These are phyloP conservation scores for Kwoniella sp. DNA, from an alignment of 768 basidiomycete species.

Conservation along the genomic window DNA sequence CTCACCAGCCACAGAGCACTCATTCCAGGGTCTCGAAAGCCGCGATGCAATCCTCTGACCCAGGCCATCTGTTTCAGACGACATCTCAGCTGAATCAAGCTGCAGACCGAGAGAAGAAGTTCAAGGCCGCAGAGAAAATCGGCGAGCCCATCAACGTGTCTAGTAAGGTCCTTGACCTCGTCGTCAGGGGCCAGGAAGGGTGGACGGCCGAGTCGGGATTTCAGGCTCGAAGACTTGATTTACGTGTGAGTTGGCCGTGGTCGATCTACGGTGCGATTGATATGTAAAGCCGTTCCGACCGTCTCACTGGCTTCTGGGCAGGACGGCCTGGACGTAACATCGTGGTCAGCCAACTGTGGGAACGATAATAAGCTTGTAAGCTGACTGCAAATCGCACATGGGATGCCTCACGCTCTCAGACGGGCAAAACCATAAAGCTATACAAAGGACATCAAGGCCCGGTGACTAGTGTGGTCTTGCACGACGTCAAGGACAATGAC, in stretches of 20 bases:
- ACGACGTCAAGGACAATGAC: constrained; percentile 13
- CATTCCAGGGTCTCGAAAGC: too few relatives aligned
- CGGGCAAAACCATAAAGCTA: constrained; percentile 73
- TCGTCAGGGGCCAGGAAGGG: constrained; percentile 67
- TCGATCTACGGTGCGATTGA: neutral
- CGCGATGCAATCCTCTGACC: constrained; percentile 60
- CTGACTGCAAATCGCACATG: neutral
- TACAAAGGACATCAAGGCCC: constrained; percentile 87
- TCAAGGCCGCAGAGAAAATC: constrained; percentile 68
- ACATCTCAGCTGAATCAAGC: constrained; percentile 71
- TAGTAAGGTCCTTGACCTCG: constrained; percentile 73
- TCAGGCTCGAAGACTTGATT: constrained; percentile 70
- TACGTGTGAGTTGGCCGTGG: constrained; percentile 68
- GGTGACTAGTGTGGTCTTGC: constrained; percentile 78
- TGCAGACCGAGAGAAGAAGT: constrained; percentile 65
- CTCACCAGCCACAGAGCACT: too few relatives aligned
- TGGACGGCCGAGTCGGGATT: constrained; percentile 90
- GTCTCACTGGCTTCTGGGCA: too few relatives aligned
- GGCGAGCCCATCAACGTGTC: constrained; percentile 77
- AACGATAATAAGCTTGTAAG: neutral
- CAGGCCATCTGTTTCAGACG: constrained; percentile 68
- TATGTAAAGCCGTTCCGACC: too few relatives aligned
- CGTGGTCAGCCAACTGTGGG: too few relatives aligned
- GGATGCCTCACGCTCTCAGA: constrained; percentile 59
- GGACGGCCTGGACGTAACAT: too few relatives aligned